phyloP scores from a whole-genome alignment of 805 yeast species.

The Blastobotrys robertii region DNA sequence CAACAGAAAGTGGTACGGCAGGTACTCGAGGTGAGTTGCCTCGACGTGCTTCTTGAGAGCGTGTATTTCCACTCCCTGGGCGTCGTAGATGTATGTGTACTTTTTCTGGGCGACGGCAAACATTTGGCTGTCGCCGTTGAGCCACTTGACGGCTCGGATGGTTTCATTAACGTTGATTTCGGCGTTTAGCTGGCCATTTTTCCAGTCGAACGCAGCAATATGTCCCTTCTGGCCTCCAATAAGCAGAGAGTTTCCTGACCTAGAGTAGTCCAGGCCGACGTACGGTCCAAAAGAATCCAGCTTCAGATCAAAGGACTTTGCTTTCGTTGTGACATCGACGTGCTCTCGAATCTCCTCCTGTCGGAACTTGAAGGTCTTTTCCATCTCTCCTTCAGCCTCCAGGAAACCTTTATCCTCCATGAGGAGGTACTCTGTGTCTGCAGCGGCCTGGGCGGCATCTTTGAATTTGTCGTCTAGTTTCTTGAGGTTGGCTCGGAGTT shows the following conservation, averaged over 20 bases:
- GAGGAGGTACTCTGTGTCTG: constrained; percentile 73
- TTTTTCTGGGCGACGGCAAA: constrained; percentile 97
- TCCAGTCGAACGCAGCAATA: constrained; percentile 94
- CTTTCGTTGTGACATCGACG: constrained; percentile 69
- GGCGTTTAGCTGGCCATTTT: constrained; percentile 68
- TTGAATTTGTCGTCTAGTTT: constrained; percentile 61
- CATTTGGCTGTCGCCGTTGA: constrained; percentile 77
- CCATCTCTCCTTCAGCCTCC: constrained; percentile 91
- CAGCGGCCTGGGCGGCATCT: constrained; percentile 74
- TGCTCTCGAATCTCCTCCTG: constrained; percentile 69
- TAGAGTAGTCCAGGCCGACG: constrained; percentile 55
- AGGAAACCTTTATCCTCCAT: constrained; percentile 79
- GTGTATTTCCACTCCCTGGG: constrained; percentile 85
- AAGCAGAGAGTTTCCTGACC: constrained; percentile 79
- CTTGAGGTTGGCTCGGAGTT: constrained; percentile 55
- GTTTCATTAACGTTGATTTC: constrained; percentile 85
- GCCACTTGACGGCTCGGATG: constrained; percentile 77
- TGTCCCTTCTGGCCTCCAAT: constrained; percentile 91
- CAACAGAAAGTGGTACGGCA: constrained; percentile 85
- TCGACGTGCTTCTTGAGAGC: constrained; percentile 85
- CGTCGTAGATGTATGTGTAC: constrained; percentile 85
- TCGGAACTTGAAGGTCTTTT: constrained; percentile 73
- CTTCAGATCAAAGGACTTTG: constrained; percentile 62
- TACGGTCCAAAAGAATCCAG: constrained; percentile 84
- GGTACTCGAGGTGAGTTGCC: constrained; percentile 68